These are phyloP conservation scores for Phaeomoniella chlamydospora DNA, from an alignment of 2,329 filamentous ascomycete species.

Conservation along the genomic window DNA sequence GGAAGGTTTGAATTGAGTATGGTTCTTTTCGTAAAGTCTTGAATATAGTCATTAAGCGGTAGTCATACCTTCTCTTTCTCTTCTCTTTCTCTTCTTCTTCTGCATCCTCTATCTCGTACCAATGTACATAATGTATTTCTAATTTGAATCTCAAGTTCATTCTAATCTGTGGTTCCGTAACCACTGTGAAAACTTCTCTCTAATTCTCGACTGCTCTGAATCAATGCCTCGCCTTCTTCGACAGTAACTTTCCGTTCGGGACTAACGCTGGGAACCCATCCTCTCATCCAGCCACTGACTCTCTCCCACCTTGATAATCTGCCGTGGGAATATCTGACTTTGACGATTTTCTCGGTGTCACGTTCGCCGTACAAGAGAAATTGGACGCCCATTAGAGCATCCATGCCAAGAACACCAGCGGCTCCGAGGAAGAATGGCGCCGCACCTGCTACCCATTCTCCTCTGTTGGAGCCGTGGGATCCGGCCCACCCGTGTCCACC, in stretches of 20 bases:
- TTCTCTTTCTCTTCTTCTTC: too few species aligned
- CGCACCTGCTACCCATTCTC: slow-evolving; percentile 42
- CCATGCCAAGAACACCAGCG: slow-evolving; percentile 47
- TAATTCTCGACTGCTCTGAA: slow-evolving; percentile 9
- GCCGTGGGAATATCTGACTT: slow-evolving; percentile 28
- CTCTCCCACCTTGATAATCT: slow-evolving; percentile 35
- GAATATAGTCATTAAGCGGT: too few species aligned
- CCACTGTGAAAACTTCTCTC: slow-evolving; percentile 6
- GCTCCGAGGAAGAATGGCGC: slow-evolving; percentile 53
- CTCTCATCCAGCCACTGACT: slow-evolving; percentile 51
- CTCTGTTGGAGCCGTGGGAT: slow-evolving; percentile 35
- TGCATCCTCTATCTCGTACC: too few species aligned
- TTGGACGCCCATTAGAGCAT: slow-evolving; percentile 48
- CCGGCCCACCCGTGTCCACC: slow-evolving; percentile 47
- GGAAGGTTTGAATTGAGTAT: too few species aligned
- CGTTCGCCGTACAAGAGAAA: slow-evolving; percentile 44
- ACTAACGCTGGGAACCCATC: slow-evolving; percentile 43
- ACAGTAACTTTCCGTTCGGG: slow-evolving; percentile 16
- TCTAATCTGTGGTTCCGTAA: slow-evolving; percentile 7
- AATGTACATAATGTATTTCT: too few species aligned
- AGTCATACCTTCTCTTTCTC: too few species aligned
- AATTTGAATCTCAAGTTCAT: too few species aligned
- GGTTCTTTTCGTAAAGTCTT: too few species aligned
- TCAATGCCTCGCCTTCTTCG: slow-evolving; percentile 11
- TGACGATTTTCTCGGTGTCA: slow-evolving; percentile 27